These are phyloP conservation scores for Blastobotrys muscicola DNA, from an alignment of 805 yeast species.

Conservation along the genomic window DNA sequence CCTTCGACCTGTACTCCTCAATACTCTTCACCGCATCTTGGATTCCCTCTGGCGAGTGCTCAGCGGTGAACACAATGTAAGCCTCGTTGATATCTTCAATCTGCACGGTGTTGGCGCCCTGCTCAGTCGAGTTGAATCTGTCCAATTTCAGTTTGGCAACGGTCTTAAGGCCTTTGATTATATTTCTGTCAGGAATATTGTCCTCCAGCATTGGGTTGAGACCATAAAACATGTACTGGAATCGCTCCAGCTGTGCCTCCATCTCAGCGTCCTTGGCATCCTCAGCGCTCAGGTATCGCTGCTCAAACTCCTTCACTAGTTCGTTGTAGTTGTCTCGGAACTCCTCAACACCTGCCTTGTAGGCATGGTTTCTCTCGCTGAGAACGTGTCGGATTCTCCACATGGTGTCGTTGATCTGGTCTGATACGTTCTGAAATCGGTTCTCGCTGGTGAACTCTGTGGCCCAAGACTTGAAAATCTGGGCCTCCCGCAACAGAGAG, in stretches of 20 bases:
- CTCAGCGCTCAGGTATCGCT: constrained; percentile 46
- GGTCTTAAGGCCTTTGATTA: constrained; percentile 56
- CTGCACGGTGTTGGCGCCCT: constrained; percentile 15
- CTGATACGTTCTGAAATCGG: constrained; percentile 28
- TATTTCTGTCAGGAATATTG: constrained; percentile 47
- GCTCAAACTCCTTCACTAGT: constrained; percentile 49
- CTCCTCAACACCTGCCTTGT: constrained; percentile 45
- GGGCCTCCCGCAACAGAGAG: constrained; percentile 62
- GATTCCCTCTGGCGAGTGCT: constrained; percentile 33
- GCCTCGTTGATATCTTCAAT: constrained; percentile 35
- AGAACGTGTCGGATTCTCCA: constrained; percentile 78
- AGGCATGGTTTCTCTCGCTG: constrained; percentile 73
- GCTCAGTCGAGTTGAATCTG: constrained; percentile 34
- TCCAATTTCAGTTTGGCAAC: constrained; percentile 61
- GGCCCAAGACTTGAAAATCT: constrained; percentile 38
- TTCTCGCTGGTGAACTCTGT: constrained; percentile 18
- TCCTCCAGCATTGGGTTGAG: constrained; percentile 60
- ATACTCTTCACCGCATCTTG: constrained; percentile 35
- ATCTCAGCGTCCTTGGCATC: constrained; percentile 47
- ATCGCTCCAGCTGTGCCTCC: constrained; percentile 63
- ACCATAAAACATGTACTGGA: constrained; percentile 80
- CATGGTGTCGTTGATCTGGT: constrained; percentile 51
- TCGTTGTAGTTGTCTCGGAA: constrained; percentile 36
- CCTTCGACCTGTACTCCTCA: constrained; percentile 36
- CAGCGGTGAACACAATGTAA: constrained; percentile 39